Conservation (phyloP, 768 basidiomycete genomes). For the Boletus rubropictus region DNA sequence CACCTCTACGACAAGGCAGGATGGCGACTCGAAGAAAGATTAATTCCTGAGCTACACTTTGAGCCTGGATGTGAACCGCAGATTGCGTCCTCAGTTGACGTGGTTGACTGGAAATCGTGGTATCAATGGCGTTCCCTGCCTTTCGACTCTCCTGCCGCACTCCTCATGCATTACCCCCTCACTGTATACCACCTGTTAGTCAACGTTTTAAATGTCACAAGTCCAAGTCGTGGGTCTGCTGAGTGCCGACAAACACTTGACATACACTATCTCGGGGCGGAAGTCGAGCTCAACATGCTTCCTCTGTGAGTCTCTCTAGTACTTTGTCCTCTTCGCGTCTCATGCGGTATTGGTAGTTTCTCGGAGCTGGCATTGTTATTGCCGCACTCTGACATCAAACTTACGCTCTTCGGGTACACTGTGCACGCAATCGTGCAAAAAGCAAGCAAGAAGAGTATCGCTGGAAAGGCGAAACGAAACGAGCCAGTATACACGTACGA, state of each 20-base stretch:
- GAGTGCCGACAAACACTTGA: conserved; percentile 25
- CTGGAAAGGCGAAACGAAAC: conserved; percentile 25
- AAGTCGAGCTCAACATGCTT: conserved; percentile 37
- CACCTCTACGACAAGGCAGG: conserved; percentile 29
- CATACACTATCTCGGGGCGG: conserved; percentile 36
- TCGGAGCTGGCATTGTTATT: conserved; percentile 42
- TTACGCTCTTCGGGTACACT: conserved; percentile 37
- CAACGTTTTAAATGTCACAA: conserved; percentile 30
- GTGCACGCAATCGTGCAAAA: conserved; percentile 30
- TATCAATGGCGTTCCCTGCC: conserved; percentile 43
- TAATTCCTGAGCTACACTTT: conserved; percentile 34
- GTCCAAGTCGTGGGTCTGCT: conserved; percentile 18
- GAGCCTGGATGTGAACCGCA: conserved; percentile 23
- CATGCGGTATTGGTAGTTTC: conserved; percentile 29
- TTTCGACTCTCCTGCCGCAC: conserved; percentile 37
- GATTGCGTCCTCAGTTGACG: conserved; percentile 24
- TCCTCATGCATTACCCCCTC: conserved; percentile 42
- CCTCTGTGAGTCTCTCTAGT: conserved; percentile 32
- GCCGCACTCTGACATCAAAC: conserved; percentile 40
- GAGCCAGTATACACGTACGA: conserved; percentile 33
- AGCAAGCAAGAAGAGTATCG: conserved; percentile 29
- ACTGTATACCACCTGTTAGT: conserved; percentile 36
- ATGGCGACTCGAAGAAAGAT: conserved; percentile 33
- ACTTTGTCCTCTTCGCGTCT: not conserved
- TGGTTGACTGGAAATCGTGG: conserved; percentile 40